Base-by-base conservation (phyloP, 306 rosid genomes). In the Morella rubra region DNA sequence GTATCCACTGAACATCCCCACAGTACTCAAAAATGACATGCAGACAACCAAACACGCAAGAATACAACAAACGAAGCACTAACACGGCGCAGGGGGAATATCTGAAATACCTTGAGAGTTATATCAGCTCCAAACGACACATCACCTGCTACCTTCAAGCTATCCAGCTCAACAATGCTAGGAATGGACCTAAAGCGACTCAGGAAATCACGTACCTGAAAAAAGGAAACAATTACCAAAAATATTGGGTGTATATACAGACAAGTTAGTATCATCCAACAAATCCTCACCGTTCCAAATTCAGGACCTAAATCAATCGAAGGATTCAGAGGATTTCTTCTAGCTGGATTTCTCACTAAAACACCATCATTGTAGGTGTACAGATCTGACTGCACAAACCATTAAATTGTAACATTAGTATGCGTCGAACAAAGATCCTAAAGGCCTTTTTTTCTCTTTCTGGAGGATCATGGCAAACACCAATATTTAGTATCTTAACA, bases 51-150 rank as follows among this genome's bases (percentile, higher is more conserved):
- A 69, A 55, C 62, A 16, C 51, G 72, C 64, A 82, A 49, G 50
- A 44, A 52, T 75, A 56, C 59, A 13, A 65, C 8, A 65, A 60
- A 73, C 22, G 18, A 47, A 56, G 76, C 66, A 19, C 8, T 54
- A 45, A 47, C 73, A 50, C n/a, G 27, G 49, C 5, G 5, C 69
- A 64, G 78, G 70, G 19, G 68, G 50, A 75, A 69, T 24, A 73
- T 52, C n/a, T 27, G 47, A 42, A 69, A 62, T 90, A 92, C 96
- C 97, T 92, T 89, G 8, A 87, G 83, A 53, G 87, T 82, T 60
- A 90, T 77, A 71, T 84, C 85, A 53, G 86, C 72, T 71, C 97
- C 96, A 83, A 92, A 90, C 91, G 96, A 87, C 49, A 89, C 96
- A 62, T 92, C 93, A 62, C 97, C 97, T 20, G 85, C 81, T 69